Conservation (phyloP, 495 filamentous ascomycete species). For the Penicillium riverlandense region DNA sequence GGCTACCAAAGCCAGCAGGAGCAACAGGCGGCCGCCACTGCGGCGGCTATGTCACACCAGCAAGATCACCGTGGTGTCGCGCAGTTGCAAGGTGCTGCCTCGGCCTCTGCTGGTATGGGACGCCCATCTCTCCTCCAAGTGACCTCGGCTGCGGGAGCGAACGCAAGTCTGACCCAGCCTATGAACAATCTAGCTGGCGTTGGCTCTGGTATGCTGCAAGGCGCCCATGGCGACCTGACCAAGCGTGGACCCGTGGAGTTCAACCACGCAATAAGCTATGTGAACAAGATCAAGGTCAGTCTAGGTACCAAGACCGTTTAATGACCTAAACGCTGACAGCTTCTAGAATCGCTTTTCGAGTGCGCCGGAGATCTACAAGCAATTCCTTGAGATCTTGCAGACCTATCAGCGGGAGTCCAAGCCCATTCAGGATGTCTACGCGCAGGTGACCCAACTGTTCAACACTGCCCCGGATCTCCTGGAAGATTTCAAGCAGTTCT, state of each 20-base stretch:
- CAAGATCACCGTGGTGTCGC: slow-evolving; percentile 78
- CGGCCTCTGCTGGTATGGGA: slow-evolving; percentile 45
- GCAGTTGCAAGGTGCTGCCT: slow-evolving; percentile 69
- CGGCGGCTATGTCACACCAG: slow-evolving; percentile 50
- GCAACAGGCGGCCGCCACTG: slow-evolving; percentile 34
- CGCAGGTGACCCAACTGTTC: slow-evolving; percentile 93
- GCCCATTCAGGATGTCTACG: slow-evolving; percentile 97
- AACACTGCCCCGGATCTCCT: slow-evolving; percentile 90
- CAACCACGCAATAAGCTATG: slow-evolving; percentile 99
- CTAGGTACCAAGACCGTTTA: background rate
- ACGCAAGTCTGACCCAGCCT: slow-evolving; percentile 40
- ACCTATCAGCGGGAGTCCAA: slow-evolving; percentile 98
- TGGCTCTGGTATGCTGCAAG: slow-evolving; percentile 38
- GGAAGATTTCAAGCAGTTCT: slow-evolving; percentile 98
- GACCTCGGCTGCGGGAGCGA: slow-evolving; percentile 38
- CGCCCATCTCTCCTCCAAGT: slow-evolving; percentile 36
- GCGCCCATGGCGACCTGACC: slow-evolving; percentile 58
- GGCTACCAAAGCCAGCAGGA: slow-evolving; percentile 41
- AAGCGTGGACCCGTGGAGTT: slow-evolving; percentile 96
- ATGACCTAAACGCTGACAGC: background rate
- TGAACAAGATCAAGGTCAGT: slow-evolving; percentile 97
- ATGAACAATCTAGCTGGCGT: slow-evolving; percentile 40
- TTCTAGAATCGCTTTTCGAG: slow-evolving; percentile 80
- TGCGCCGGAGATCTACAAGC: slow-evolving; percentile 97
- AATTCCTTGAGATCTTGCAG: slow-evolving; percentile 96